Evolutionary conservation across 2,329 filamentous ascomycete species (phyloP), one percentile per base, ranked within the genome.

Genomic region (Fusarium mundagurra): DNA sequence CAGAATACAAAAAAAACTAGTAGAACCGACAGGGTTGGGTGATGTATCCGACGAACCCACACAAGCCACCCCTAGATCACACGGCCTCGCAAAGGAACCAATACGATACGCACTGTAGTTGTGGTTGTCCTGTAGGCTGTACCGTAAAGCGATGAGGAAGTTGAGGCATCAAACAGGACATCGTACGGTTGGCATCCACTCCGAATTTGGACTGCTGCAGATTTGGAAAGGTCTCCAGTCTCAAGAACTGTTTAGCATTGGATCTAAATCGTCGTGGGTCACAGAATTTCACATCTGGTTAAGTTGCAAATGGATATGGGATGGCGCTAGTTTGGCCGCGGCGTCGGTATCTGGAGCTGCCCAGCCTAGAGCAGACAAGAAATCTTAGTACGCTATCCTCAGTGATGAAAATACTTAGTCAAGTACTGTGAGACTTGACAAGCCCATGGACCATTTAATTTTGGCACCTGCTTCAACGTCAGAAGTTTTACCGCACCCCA

Each of bases 271-370:
- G 29, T 61, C 43, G 47, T 69, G 67, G 67, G 51, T 59, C 58
- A 18, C 51, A n/a, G 61, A 50, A 64, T 44, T 58, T 73, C 57
- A 67, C 45, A 58, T 62, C 34, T 62, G 48, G 33, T 34, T 60
- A 63, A 31, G 41, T 43, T 67, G 63, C 22, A 41, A 51, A 74
- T 66, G 50, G 50, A 54, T 54, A 54, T 54, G 33, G 50, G 33
- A 54, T 38, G 69, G 67, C 71, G 67, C 72, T 64, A 67, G 64
- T 68, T 71, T 71, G 69, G 72, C 75, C 75, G 68, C 61, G 67
- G 69, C 75, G 73, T 78, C 66, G 76, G 76, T 76, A 78, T 71
- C 61, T 74, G 53, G 67, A 61, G 48, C 62, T 64, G 57, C 31
- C 31, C 22, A 33, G 47, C 29, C 41, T 33, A n/a, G 47, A 22